Base-by-base conservation (phyloP, 177 flowering plant species). In the Tripterygium wilfordii region DNA sequence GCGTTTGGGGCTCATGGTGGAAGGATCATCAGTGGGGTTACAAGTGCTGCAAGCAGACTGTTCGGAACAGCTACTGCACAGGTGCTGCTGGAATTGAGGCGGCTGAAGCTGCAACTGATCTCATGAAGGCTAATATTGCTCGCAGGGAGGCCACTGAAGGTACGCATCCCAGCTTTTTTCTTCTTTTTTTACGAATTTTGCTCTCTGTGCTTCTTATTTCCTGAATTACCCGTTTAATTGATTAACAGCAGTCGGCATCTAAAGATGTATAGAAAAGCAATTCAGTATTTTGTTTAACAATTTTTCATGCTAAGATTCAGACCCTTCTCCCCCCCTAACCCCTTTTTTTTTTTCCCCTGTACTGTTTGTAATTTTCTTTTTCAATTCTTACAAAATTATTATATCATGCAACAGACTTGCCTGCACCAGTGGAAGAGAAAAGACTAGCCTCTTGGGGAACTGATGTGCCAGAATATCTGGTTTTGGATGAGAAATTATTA, bases 1-100 rank as follows among this genome's bases (percentile, higher is more conserved):
- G 56, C 53, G 95, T 90, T 25, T 88, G 96, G 95, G 97, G 97
- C 48, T 88, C 97, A 3, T 88, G 97, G 95, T 90, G 96, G 96
- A 88, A 79, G 62, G 91, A 85, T 63, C 94, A 88, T 42, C 97
- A 85, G 21, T 88, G 95, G 96, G 97, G 97, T 17, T 90, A 87
- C 56, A 85, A 80, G 64, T 88, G 96, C 68, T 90, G 96, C 72
- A 75, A 74, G 49, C 95, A 85, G 53, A 71, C 63, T 10, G 74
- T 79, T 27, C 57, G 79, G 29, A 90, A 90, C 60, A 88, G 96
- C 56, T 88, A 88, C 40, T 90, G 97, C 67, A 82, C 89, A 2
- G 96, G 96, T 31, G 73, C 82, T 39, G 95, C 95, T 57, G 97
- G 97, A 62, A 90, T 85, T 67, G 90, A 90, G 58, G 96, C 96